These are phyloP conservation scores for Heimioporus retisporus DNA, from an alignment of 1,284 basidiomycete species.

Conservation along the genomic window DNA sequence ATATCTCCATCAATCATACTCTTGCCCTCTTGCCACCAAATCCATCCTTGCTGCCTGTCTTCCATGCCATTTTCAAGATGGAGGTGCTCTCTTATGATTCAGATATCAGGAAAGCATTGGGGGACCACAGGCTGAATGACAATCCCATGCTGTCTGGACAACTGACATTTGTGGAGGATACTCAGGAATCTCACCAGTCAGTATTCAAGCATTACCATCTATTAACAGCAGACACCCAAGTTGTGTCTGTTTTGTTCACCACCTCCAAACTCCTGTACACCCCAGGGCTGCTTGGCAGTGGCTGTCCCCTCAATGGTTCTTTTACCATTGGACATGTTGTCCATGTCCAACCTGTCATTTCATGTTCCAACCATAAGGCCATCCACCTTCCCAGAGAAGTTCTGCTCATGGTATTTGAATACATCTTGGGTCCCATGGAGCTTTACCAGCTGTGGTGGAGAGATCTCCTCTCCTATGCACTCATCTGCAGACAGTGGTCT, in stretches of 20 bases:
- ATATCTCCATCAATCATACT: not conserved
- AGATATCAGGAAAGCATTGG: too few relatives aligned
- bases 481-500: slow-evolving; percentile 11
- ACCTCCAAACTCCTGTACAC: not conserved
- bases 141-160: too few relatives aligned
- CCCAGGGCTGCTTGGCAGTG: not conserved
- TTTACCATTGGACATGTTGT: slow-evolving; percentile 3
- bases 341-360: not conserved
- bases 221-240: slow-evolving; percentile 1
- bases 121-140: too few relatives aligned
- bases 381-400: slow-evolving; percentile 4
- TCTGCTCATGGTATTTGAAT: slow-evolving; percentile 2
- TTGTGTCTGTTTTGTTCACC: slow-evolving; percentile 8
- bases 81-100: too few relatives aligned
- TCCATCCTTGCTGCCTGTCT: not conserved
- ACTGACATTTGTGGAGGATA: not conserved
- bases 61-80: not conserved
- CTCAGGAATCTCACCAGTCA: not conserved
- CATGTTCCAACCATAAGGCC: not conserved
- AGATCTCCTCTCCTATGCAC: slow-evolving; percentile 4
- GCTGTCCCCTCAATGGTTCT: not conserved
- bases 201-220: slow-evolving; percentile 5
- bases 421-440: not conserved
- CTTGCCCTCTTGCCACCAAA: not conserved
- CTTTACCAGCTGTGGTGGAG: slow-evolving; percentile 4